Evolutionary conservation across 1,284 basidiomycete species (phyloP), one percentile per base, ranked within the genome.

Genomic region (Trametes hirsuta): DNA sequence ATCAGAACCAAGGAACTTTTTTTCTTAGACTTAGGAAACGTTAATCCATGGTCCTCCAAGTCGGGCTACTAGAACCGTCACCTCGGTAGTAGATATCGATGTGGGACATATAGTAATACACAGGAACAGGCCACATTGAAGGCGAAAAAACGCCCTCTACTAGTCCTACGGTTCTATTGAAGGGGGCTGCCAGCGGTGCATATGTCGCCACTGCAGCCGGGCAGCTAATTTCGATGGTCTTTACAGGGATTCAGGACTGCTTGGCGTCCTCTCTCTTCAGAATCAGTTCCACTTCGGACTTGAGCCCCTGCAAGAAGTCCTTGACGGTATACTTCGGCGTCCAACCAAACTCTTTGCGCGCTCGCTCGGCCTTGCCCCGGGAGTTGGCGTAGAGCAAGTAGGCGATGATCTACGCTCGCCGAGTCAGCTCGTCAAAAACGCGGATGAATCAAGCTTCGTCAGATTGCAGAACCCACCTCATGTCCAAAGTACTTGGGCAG

Each of bases 301-400:
- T 47, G 6, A 66, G 35, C 12, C 56, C 50, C 24, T 45, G 48
- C 25, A 58, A 15, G 22, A 64, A 21, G 15, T 63, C 62, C 10
- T 52, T 25, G 12, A 61, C 72, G 11, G 66, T 71, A 35, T 75
- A 60, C 48, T 63, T 72, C 18, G 76, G 72, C 30, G 67, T 66
- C 76, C 77, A 78, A 0, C 80, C 80, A 21, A 83, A 70, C 14
- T 72, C 68, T 62, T 70, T 68, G 50, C 75, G 72, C 18, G 74
- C 73, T 42, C 76, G 72, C 36, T 76, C 76, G 1, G 74, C 77
- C 6, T 74, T 71, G 41, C 71, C 74, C 21, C 79, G 73, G n/a
- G 76, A 75, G 68, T 81, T 81, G 12, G 72, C 66, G 35, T 82
- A 64, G 8, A 77, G 74, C 78, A 72, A 62, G 61, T 71, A 75